Evolutionary conservation across 2,329 filamentous ascomycete species (phyloP), one percentile per base, ranked within the genome.

Genomic region (Calycina marina): DNA sequence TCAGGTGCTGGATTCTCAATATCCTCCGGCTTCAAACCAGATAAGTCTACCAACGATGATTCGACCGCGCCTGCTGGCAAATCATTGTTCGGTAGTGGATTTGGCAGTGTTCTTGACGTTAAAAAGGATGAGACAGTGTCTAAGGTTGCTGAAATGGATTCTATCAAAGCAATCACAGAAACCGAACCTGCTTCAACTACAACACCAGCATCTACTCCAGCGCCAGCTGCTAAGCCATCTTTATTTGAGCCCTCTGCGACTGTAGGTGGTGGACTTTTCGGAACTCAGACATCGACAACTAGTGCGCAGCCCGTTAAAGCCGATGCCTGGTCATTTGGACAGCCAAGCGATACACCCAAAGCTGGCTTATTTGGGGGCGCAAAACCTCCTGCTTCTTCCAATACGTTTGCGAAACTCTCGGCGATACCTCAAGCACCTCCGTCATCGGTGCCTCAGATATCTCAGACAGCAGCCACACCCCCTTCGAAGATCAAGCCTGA

Each of bases 81-180:
- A n/a, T 61, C 62, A 4, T 62, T 78, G 41, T 80, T 82, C 47
- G 69, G 69, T n/a, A 60, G 58, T 32, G 64, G 58, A 6, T 80
- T 83, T 51, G 61, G 65, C 5, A 65, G 67, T 36, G 67, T 68
- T 10, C 57, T 83, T 16, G 61, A 58, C 14, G 60, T 61, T 37
- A 48, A 57, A 18, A 39, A 50, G 14, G 20, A 22, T 8, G 46
- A 45, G 11, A 13, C 36, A 6, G 35, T 36, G 13, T 46, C 49
- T 1, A 67, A 65, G 44, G 69, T 72, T 16, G 59, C 67, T 35
- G 63, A 67, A 28, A 72, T 72, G 68, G 48, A 51, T 31, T 32
- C 36, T 18, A n/a, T n/a, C n/a, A n/a, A n/a, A n/a, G n/a, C n/a
- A n/a, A n/a, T n/a, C n/a, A n/a, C n/a, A n/a, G n/a, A n/a, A n/a